phyloP scores from a whole-genome alignment of 2,329 filamentous ascomycete genomes.

The Curvularia spicifera region DNA sequence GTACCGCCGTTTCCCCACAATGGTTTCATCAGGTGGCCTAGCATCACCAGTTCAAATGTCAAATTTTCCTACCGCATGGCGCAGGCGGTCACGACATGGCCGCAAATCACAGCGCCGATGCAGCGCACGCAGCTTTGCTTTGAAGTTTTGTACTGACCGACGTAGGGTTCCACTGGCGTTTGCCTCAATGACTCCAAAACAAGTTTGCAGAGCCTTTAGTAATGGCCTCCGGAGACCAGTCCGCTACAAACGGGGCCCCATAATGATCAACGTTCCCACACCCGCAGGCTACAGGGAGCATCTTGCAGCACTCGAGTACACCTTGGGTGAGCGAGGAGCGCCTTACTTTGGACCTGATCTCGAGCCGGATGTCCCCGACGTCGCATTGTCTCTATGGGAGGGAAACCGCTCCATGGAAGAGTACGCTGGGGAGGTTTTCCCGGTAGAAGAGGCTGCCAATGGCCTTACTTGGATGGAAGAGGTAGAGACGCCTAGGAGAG shows the following conservation, averaged over 20 bases:
- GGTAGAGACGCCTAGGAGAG: slow-evolving; percentile 49
- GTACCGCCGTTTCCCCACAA: slow-evolving; percentile 31
- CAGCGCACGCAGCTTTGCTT: slow-evolving; percentile 22
- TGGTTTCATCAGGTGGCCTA: slow-evolving; percentile 28
- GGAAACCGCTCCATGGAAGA: slow-evolving; percentile 90
- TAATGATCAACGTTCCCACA: slow-evolving; percentile 84
- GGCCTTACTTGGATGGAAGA: slow-evolving; percentile 89
- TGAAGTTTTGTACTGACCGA: slow-evolving; percentile 36
- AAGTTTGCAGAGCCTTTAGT: slow-evolving; percentile 82
- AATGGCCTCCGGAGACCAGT: slow-evolving; percentile 79
- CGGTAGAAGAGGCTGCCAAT: slow-evolving; percentile 92
- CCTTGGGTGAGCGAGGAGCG: slow-evolving; percentile 64
- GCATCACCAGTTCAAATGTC: slow-evolving; percentile 19
- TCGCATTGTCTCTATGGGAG: slow-evolving; percentile 86
- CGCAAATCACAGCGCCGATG: slow-evolving; percentile 9
- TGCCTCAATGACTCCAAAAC: slow-evolving; percentile 81
- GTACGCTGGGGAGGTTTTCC: slow-evolving; percentile 93
- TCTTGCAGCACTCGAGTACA: slow-evolving; percentile 69
- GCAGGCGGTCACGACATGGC: slow-evolving; percentile 18
- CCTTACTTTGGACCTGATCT: slow-evolving; percentile 69
- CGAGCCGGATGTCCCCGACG: slow-evolving; percentile 68
- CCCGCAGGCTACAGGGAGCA: slow-evolving; percentile 89
- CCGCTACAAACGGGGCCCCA: slow-evolving; percentile 76
- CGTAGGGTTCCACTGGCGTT: slow-evolving; percentile 84
- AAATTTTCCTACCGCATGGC: slow-evolving; percentile 18